Percentiles rank a stretch among this genome's conserved stretches.
These are phyloP conservation scores for Neurospora sp. DNA, from an alignment of 495 filamentous ascomycete genomes.

Conservation along the genomic window DNA sequence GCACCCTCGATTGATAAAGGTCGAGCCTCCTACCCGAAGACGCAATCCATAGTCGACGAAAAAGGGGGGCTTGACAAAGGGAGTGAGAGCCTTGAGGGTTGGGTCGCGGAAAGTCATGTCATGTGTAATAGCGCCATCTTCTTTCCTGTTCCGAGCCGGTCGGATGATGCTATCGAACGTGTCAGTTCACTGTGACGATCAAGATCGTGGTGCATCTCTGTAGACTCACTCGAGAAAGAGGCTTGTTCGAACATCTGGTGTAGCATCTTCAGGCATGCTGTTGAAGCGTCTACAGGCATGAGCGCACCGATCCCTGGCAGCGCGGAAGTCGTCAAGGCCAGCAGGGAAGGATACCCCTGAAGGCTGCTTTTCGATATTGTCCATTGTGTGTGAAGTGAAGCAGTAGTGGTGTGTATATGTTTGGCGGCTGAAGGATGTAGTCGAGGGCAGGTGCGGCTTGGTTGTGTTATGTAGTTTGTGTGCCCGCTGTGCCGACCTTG, in stretches of 20 bases:
- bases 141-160: slow-evolving; percentile 16
- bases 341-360: slow-evolving; percentile 20
- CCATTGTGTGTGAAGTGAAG: not conserved
- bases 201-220: not conserved
- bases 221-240: slow-evolving; percentile 24
- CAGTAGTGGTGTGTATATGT: not conserved
- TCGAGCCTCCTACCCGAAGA: slow-evolving; percentile 21
- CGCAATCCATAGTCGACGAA: slow-evolving; percentile 26
- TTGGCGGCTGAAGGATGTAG: not conserved
- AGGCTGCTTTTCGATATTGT: slow-evolving; percentile 4
- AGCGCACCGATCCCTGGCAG: slow-evolving; percentile 18
- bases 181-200: not conserved
- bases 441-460: not conserved
- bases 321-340: slow-evolving; percentile 26
- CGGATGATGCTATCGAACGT: slow-evolving; percentile 19
- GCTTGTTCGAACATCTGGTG: slow-evolving; percentile 16
- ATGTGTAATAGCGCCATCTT: slow-evolving; percentile 18
- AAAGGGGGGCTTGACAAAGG: slow-evolving; percentile 27
- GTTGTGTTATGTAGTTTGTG: not conserved
- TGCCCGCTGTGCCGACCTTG: not conserved
- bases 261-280: slow-evolving; percentile 23
- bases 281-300: slow-evolving; percentile 27
- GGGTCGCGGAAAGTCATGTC: slow-evolving; percentile 26
- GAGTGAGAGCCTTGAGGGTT: slow-evolving; percentile 17
- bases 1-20: slow-evolving; percentile 27